Conservation (phyloP, 805 yeast species). For the Priceomyces carsonii region DNA sequence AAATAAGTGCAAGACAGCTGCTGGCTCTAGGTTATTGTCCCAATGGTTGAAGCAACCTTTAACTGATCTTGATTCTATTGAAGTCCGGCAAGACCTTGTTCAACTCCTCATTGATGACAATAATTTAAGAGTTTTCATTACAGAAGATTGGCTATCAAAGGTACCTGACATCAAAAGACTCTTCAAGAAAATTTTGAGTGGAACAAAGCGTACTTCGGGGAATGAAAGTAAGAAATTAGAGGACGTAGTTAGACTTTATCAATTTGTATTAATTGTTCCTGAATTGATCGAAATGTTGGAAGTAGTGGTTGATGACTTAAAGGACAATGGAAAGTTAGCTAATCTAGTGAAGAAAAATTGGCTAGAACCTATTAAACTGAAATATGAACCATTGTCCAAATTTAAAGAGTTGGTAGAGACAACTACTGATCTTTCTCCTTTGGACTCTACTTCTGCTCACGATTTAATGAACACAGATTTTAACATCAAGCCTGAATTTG, state of each 20-base stretch:
- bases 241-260: conserved; percentile 88
- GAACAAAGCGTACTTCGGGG: conserved; percentile 28
- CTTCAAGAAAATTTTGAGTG: conserved; percentile 58
- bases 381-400: conserved; percentile 55
- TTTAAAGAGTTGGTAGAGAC: conserved; percentile 87
- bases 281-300: conserved; percentile 58
- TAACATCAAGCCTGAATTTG: conserved; percentile 86
- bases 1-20: conserved; percentile 83
- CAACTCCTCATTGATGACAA: conserved; percentile 70
- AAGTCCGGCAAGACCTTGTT: conserved; percentile 73
- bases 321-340: conserved; percentile 22
- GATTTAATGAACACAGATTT: conserved; percentile 60
- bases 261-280: conserved; percentile 71
- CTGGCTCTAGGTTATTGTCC: conserved; percentile 84
- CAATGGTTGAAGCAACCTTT: conserved; percentile 98
- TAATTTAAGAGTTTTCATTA: conserved; percentile 61
- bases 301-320: conserved; percentile 36
- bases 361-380: conserved; percentile 54
- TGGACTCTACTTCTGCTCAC: conserved; percentile 51
- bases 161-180: conserved; percentile 85
- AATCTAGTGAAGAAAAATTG: conserved; percentile 51
- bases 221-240: conserved; percentile 65
- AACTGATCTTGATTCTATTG: conserved; percentile 59
- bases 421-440: conserved; percentile 82
- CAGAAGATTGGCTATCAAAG: conserved; percentile 62